Percentiles rank a stretch among this genome's conserved stretches.
phyloP scores from a whole-genome alignment of 768 basidiomycete species.

The Arthromyces matolae region DNA sequence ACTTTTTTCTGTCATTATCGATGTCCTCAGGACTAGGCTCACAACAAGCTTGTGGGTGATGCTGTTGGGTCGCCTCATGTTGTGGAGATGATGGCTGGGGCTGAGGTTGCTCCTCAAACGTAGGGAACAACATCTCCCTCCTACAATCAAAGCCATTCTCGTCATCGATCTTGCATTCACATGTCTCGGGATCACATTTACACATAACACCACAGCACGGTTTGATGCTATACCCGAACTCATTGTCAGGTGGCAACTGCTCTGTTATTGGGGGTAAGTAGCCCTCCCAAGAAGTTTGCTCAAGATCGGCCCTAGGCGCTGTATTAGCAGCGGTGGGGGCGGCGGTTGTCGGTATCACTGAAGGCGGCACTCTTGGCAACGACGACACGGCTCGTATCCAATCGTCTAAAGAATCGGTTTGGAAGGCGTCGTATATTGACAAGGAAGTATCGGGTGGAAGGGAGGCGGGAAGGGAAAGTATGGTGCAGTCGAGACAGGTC shows the following conservation, averaged over 20 bases:
- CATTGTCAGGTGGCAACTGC: not conserved
- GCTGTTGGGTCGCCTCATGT: not conserved
- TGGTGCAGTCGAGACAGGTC: conserved; percentile 62
- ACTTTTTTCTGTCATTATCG: not conserved
- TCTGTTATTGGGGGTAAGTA: conserved; percentile 11
- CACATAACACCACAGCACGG: conserved; percentile 21
- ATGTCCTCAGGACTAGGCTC: no score
- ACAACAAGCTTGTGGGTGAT: no score
- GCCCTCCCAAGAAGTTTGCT: conserved; percentile 14
- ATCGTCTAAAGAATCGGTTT: conserved; percentile 6
- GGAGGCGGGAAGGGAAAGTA: conserved; percentile 45
- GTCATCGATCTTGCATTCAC: conserved; percentile 16
- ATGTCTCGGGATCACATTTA: conserved; percentile 18
- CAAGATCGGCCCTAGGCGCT: not conserved
- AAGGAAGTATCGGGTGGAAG: conserved; percentile 38
- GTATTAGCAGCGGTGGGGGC: not conserved
- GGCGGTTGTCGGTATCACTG: not conserved
- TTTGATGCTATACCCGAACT: conserved; percentile 13
- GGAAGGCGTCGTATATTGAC: conserved; percentile 24
- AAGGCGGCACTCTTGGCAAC: conserved; percentile 1
- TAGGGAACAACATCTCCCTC: conserved; percentile 14
- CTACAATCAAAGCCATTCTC: conserved; percentile 21
- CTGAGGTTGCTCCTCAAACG: not conserved
- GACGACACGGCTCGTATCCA: conserved; percentile 18
- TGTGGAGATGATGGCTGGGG: not conserved